Percentiles rank a stretch among this genome's conserved stretches.
Evolutionary conservation across 2,329 filamentous ascomycete species (phyloP).

Genomic region (Truncatella angustata): DNA sequence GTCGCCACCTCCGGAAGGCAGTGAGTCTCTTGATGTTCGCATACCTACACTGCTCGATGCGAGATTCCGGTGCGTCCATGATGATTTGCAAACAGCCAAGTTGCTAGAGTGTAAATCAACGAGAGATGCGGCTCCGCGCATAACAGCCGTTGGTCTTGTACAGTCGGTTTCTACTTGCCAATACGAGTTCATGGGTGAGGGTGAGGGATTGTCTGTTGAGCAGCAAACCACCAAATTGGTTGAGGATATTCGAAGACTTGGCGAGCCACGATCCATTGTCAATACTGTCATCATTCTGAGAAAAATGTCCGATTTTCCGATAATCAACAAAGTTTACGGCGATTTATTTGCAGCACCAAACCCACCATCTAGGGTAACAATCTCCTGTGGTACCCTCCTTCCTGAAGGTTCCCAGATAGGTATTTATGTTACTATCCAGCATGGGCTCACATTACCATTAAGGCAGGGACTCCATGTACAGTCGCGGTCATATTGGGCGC

Average conservation of each 20-base stretch:
- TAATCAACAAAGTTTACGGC: constrained; percentile 74
- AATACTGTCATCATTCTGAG: constrained; percentile 69
- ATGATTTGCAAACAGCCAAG: constrained; percentile 27
- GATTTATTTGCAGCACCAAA: constrained; percentile 73
- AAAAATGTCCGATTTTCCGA: constrained; percentile 74
- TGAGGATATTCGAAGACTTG: constrained; percentile 38
- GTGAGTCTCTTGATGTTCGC: constrained; percentile 35
- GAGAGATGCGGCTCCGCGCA: background rate
- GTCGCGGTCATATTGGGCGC: constrained; percentile 93
- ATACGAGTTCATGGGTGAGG: constrained; percentile 38
- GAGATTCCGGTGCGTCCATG: constrained; percentile 48
- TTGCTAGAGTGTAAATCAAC: no score
- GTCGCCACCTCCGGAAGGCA: constrained; percentile 7
- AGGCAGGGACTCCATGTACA: constrained; percentile 81
- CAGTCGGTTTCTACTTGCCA: constrained; percentile 22
- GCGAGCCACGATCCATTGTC: constrained; percentile 43
- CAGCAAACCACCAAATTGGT: constrained; percentile 49
- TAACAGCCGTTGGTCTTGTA: background rate
- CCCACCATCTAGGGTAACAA: constrained; percentile 80
- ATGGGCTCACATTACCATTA: constrained; percentile 20
- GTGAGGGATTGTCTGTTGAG: constrained; percentile 31
- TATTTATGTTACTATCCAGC: constrained; percentile 50
- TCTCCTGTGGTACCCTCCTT: constrained; percentile 70
- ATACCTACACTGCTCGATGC: constrained; percentile 67
- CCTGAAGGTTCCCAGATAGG: constrained; percentile 59